Evolutionary conservation across 2,329 filamentous ascomycete genomes (phyloP).

Genomic region (Blastomyces gilchristii): DNA sequence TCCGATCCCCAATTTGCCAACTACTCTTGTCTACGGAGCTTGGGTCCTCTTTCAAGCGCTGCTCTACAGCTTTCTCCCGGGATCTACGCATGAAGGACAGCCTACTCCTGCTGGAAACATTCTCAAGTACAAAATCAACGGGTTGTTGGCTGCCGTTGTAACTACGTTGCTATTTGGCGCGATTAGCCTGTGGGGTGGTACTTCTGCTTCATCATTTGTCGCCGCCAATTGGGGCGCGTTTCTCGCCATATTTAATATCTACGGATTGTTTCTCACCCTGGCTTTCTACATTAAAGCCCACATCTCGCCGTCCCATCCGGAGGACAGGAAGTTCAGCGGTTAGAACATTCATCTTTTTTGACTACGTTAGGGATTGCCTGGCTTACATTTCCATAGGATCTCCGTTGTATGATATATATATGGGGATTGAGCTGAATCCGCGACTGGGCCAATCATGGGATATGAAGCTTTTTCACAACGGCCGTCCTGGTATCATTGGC

Average conservation of each 20-base stretch:
- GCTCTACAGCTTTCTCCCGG: slow-evolving; percentile 28
- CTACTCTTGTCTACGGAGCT: slow-evolving; percentile 20
- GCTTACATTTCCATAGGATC: slow-evolving; percentile 18
- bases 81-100: slow-evolving; percentile 29
- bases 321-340: slow-evolving; percentile 36
- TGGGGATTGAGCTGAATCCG: slow-evolving; percentile 41
- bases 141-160: slow-evolving; percentile 32
- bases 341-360: not conserved
- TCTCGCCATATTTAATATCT: slow-evolving; percentile 32
- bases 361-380: not conserved
- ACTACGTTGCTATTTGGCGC: slow-evolving; percentile 28
- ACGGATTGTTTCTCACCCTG: slow-evolving; percentile 25
- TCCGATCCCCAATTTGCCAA: slow-evolving; percentile 13
- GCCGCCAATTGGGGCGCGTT: slow-evolving; percentile 36
- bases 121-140: slow-evolving; percentile 37
- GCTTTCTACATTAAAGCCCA: slow-evolving; percentile 34
- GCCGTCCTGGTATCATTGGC: slow-evolving; percentile 39
- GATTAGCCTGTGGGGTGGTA: slow-evolving; percentile 19
- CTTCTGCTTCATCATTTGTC: slow-evolving; percentile 33
- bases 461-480: slow-evolving; percentile 41
- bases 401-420: slow-evolving; percentile 37
- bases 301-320: slow-evolving; percentile 30
- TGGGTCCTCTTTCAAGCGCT: slow-evolving; percentile 29
- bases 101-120: slow-evolving; percentile 37
- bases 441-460: slow-evolving; percentile 36